A percentile compares a stretch with the other conserved stretches of the same genome.
phyloP scores from a whole-genome alignment of 208 protist species.

The Acanthamoeba castellanii region DNA sequence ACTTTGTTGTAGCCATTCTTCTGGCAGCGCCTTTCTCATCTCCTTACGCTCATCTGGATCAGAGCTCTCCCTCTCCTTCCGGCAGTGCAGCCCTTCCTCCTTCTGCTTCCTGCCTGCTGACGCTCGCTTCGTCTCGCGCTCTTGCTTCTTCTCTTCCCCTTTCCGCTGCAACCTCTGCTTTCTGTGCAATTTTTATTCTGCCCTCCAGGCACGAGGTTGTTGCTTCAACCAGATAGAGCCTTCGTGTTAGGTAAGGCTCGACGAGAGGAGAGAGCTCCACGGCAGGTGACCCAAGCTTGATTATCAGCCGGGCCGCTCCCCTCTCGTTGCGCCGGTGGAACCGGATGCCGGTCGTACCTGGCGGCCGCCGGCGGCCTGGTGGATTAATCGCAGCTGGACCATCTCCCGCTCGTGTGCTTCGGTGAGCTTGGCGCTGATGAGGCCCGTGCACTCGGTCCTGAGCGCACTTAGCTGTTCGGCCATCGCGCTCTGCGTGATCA shows the following conservation, averaged over 20 bases:
- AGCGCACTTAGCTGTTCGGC: background rate
- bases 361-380: background rate
- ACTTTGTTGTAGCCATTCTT: background rate
- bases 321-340: background rate
- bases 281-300: background rate
- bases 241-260: background rate
- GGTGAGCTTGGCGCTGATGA: conserved; percentile 33
- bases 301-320: background rate
- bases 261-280: background rate
- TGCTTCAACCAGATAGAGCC: background rate
- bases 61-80: background rate
- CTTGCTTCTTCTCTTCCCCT: background rate
- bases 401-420: conserved; percentile 50
- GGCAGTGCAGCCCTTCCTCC: background rate
- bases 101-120: no score
- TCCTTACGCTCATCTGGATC: background rate
- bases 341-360: no score
- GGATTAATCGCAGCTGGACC: conserved; percentile 19
- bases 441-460: background rate
- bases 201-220: no score
- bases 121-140: background rate
- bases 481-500: background rate
- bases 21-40: conserved; percentile 52
- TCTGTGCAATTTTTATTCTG: no score
- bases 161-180: background rate